Evolutionary conservation across 345 rosid species (phyloP), one percentile per base, ranked within the genome.

Genomic region (Physaria fendleri): DNA sequence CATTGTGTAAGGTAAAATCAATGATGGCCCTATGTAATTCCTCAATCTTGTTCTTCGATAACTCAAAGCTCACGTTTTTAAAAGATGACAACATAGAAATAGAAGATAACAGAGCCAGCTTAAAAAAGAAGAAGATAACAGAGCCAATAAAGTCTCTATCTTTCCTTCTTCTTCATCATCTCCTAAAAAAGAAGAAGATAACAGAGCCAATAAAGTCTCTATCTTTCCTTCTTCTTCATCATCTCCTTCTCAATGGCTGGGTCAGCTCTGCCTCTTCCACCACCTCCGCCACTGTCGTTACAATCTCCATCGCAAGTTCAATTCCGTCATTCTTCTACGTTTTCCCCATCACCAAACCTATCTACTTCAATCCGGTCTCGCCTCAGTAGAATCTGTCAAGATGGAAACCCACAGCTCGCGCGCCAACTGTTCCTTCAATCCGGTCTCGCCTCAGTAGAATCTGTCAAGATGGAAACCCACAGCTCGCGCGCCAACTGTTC

Each of bases 401-500:
- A 85, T 20, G 91, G 92, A 39, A 81, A 84, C 52, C 90, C 89
- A 51, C 80, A 67, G 21, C 78, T 85, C 8, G 96, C 86, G 6
- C 95, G 89, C 77, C 94, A 87, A 18, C 77, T 85, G 78, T 85
- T 32, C 94, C 87, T 21, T 67, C 92, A n/a, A 57, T 91, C 43
- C 94, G 91, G 38, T 76, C 94, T 21, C 95, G 92, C 59, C 82
- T 91, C n/a, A 76, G 95, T 68, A 60, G 53, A 22, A 76, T 85
- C 39, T 91, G 98, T 49, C 92, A 80, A 75, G 81, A 85, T 20
- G 91, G 92, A 39, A 81, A 84, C 52, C 90, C 89, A 51, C 80
- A 67, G 21, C 78, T 85, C 8, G 96, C 86, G 6, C 95, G 89
- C 77, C 94, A 87, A 18, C 77, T 85, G 78, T 85, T 87, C 75